Conservation (phyloP, 371 early-diverging fungal species). For the Mortierella sp. region DNA sequence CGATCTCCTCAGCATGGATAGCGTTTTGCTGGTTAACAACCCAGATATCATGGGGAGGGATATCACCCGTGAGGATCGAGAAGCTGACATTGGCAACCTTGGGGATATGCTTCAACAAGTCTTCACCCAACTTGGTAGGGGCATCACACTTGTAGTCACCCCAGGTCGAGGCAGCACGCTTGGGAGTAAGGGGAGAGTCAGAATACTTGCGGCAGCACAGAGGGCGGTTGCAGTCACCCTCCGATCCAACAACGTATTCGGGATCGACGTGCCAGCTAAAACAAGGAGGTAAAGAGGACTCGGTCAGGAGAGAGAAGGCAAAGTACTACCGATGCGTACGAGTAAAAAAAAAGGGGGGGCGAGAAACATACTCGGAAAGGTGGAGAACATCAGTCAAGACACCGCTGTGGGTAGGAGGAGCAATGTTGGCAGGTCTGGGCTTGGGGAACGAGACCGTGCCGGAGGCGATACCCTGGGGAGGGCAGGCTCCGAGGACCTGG, state of each 20-base stretch:
- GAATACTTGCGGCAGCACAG: slow-evolving; percentile 60
- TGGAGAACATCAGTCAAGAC: slow-evolving; percentile 63
- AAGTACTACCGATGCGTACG: too few relatives aligned
- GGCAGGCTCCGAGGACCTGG: slow-evolving; percentile 16
- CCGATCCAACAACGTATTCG: slow-evolving; percentile 62
- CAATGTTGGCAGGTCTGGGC: slow-evolving; percentile 53
- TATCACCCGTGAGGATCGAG: slow-evolving; percentile 67
- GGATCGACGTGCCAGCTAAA: slow-evolving; percentile 68
- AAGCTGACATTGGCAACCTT: slow-evolving; percentile 55
- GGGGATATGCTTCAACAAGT: slow-evolving; percentile 57
- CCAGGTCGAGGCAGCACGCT: slow-evolving; percentile 46
- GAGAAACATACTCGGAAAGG: slow-evolving; percentile 59
- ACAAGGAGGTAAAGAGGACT: background rate
- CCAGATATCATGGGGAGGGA: slow-evolving; percentile 74
- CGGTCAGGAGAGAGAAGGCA: background rate
- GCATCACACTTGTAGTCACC: slow-evolving; percentile 66
- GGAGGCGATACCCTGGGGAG: slow-evolving; percentile 19
- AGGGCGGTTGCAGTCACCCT: slow-evolving; percentile 62
- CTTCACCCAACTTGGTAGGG: slow-evolving; percentile 57
- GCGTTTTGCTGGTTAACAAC: slow-evolving; percentile 33
- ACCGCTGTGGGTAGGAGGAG: slow-evolving; percentile 40
- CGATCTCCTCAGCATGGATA: slow-evolving; percentile 52
- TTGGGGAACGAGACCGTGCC: slow-evolving; percentile 61
- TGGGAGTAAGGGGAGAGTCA: slow-evolving; percentile 40
- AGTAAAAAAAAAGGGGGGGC: background rate